These are phyloP conservation scores for Candida palmyrensis DNA, from an alignment of 805 yeast species.

Conservation along the genomic window DNA sequence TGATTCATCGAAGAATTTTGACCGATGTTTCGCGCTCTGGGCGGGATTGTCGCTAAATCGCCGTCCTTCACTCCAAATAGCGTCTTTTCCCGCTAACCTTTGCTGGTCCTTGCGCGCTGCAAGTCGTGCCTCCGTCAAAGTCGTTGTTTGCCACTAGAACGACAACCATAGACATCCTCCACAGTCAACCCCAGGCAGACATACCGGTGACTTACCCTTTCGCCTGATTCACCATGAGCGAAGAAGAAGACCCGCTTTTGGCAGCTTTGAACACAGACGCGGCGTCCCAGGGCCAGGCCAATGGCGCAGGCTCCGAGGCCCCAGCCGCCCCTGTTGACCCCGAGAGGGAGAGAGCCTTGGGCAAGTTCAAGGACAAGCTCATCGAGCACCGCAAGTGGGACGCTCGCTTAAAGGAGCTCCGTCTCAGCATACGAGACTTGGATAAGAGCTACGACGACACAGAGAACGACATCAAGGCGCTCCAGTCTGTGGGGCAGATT, in stretches of 20 bases:
- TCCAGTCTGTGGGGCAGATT: conserved; percentile 95
- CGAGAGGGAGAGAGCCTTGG: conserved; percentile 73
- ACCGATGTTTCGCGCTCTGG: too few species aligned
- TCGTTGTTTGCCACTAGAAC: neutral
- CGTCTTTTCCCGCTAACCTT: conserved; percentile 10
- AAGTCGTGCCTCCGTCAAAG: neutral
- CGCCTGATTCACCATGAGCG: conserved; percentile 33
- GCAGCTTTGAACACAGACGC: conserved; percentile 52
- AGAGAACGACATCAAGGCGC: conserved; percentile 93
- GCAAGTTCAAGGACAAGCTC: conserved; percentile 76
- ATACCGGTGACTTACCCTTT: too few species aligned
- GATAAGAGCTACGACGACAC: conserved; percentile 87
- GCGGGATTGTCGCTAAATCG: too few species aligned
- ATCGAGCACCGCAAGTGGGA: conserved; percentile 95
- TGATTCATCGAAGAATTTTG: too few species aligned
- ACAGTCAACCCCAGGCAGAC: too few species aligned
- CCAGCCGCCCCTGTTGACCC: conserved; percentile 43
- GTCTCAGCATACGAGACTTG: conserved; percentile 76
- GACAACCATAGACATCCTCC: neutral
- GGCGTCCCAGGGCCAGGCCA: conserved; percentile 14
- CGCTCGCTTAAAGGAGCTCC: conserved; percentile 76
- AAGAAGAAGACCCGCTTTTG: conserved; percentile 72
- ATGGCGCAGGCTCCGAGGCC: conserved; percentile 15
- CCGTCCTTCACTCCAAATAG: conserved; percentile 11
- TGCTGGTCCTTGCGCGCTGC: neutral